A percentile compares a stretch with the other conserved stretches of the same genome.
phyloP scores from a whole-genome alignment of 1,284 basidiomycete species.

The Boletus coffeatus region DNA sequence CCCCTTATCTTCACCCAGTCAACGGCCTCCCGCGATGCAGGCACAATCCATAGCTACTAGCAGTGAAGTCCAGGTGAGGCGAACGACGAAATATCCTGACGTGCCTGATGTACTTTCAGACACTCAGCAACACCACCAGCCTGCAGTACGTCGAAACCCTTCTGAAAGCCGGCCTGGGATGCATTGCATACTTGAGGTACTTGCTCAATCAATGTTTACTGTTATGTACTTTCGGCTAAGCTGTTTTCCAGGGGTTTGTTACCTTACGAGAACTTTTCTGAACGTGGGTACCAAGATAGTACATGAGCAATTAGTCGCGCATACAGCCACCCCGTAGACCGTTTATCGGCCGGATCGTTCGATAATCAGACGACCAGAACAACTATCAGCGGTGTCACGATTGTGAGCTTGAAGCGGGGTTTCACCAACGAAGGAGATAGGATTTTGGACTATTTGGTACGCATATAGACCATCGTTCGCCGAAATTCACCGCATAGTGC shows the following conservation, averaged over 20 bases:
- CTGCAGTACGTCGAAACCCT: constrained; percentile 65
- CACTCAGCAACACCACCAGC: constrained; percentile 56
- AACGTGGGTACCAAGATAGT: constrained; percentile 43
- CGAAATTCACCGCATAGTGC: constrained; percentile 6
- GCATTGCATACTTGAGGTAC: constrained; percentile 71
- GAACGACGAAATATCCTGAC: neutral
- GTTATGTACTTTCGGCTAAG: neutral
- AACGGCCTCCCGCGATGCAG: constrained; percentile 21
- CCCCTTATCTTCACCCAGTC: neutral
- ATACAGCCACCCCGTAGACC: constrained; percentile 17
- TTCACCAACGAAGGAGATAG: constrained; percentile 76
- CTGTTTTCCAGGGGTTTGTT: constrained; percentile 39
- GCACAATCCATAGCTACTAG: constrained; percentile 15
- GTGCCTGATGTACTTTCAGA: constrained; percentile 26
- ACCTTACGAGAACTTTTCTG: constrained; percentile 75
- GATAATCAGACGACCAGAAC: constrained; percentile 17
- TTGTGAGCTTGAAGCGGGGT: constrained; percentile 66
- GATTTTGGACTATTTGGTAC: constrained; percentile 71
- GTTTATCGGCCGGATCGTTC: constrained; percentile 25
- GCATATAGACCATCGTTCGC: constrained; percentile 21
- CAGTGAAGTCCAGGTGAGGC: constrained; percentile 27
- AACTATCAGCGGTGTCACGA: constrained; percentile 26
- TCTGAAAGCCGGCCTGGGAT: constrained; percentile 66
- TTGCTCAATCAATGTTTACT: neutral
- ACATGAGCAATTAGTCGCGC: neutral